These are phyloP conservation scores for Gymnopilus dilepis DNA, from an alignment of 768 basidiomycete genomes.

Conservation along the genomic window DNA sequence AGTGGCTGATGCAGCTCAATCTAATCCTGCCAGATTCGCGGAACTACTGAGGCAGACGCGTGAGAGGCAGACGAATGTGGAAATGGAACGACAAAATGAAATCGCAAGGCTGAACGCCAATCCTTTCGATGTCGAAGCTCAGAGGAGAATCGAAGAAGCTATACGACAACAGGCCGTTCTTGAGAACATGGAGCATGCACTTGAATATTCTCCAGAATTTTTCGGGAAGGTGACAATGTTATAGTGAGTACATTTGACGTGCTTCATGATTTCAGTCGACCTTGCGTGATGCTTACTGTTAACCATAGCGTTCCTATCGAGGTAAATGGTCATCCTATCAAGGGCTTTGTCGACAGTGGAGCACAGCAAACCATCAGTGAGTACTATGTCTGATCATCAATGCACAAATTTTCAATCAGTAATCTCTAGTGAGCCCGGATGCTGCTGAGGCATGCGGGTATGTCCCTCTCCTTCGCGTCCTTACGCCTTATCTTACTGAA, in stretches of 20 bases:
- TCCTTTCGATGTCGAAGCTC: slow-evolving; percentile 92
- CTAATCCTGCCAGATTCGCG: slow-evolving; percentile 76
- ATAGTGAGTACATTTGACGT: slow-evolving; percentile 62
- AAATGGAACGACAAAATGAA: slow-evolving; percentile 63
- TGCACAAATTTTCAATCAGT: not conserved
- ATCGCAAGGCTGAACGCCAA: slow-evolving; percentile 79
- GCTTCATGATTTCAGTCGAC: not conserved
- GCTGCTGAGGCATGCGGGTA: slow-evolving; percentile 92
- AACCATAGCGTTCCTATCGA: slow-evolving; percentile 83
- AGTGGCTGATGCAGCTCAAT: slow-evolving; percentile 70
- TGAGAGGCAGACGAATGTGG: slow-evolving; percentile 56
- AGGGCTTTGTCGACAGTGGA: slow-evolving; percentile 98
- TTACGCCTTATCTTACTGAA: not conserved
- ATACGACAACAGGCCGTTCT: slow-evolving; percentile 88
- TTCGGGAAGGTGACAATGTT: slow-evolving; percentile 98
- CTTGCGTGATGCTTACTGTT: not conserved
- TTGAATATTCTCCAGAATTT: slow-evolving; percentile 91
- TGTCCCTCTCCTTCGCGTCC: slow-evolving; percentile 28
- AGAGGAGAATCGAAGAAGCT: slow-evolving; percentile 90
- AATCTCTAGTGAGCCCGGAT: slow-evolving; percentile 79
- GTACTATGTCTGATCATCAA: slow-evolving; percentile 33
- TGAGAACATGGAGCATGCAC: slow-evolving; percentile 93
- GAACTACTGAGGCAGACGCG: slow-evolving; percentile 69
- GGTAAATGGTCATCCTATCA: slow-evolving; percentile 88
- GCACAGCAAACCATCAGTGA: slow-evolving; percentile 96